Conservation (phyloP, 176 grass and related monocot species). For the Puccinellia tenuiflora region DNA sequence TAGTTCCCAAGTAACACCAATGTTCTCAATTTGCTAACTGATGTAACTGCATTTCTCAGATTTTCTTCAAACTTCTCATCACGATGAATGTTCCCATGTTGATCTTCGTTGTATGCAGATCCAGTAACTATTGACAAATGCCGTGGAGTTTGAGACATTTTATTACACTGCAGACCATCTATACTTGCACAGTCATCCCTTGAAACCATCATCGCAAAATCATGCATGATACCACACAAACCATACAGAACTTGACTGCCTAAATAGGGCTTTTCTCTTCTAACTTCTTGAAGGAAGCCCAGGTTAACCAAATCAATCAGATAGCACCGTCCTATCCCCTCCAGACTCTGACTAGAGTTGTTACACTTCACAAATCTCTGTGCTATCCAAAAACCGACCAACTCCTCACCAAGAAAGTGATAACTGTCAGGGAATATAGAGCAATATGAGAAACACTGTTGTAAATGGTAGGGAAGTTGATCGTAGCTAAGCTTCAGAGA, state of each 20-base stretch:
- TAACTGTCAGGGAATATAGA: background rate
- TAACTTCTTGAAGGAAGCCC: conserved; percentile 5
- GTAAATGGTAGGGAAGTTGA: background rate
- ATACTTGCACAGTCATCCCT: background rate
- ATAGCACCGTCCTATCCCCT: conserved; percentile 18
- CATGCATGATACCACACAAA: conserved; percentile 41
- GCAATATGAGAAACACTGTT: background rate
- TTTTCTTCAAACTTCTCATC: conserved; percentile 2
- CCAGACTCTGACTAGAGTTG: background rate
- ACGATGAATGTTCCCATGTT: background rate
- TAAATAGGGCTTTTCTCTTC: background rate
- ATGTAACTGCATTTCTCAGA: background rate
- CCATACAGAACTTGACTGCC: background rate
- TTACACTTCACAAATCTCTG: conserved; percentile 29
- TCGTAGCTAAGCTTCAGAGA: conserved; percentile 25
- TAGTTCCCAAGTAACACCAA: conserved; percentile 28
- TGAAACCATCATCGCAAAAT: conserved; percentile 32
- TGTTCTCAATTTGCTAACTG: conserved; percentile 25
- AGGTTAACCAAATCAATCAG: conserved; percentile 8
- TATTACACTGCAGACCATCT: background rate
- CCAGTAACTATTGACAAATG: conserved; percentile 35
- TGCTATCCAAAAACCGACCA: conserved; percentile 35
- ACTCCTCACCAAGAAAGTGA: background rate
- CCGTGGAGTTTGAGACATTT: background rate
- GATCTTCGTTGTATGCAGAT: background rate